Conservation (phyloP, 257 asterid genomes). For the Ballota nigra region DNA sequence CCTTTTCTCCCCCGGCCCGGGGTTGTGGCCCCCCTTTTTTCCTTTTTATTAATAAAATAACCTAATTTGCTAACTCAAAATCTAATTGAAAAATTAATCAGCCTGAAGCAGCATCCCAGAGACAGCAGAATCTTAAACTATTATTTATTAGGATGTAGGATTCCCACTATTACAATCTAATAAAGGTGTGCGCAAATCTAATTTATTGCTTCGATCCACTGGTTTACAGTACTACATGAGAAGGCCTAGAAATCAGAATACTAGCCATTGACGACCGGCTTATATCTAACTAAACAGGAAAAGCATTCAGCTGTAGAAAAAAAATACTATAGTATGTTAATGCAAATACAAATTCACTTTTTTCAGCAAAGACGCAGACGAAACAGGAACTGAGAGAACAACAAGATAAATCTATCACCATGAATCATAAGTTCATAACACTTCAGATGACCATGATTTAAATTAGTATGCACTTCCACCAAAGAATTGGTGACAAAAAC, state of each 20-base stretch:
- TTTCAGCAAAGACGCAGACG: background rate
- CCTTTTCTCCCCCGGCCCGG: too few species aligned
- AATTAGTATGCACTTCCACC: background rate
- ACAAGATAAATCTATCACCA: background rate
- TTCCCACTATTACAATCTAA: background rate
- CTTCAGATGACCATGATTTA: background rate
- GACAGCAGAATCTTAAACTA: background rate
- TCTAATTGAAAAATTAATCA: background rate
- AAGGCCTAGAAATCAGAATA: background rate
- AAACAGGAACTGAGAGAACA: background rate
- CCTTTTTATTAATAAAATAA: too few species aligned
- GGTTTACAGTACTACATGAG: background rate
- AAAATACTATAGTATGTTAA: background rate
- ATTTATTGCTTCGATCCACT: background rate
- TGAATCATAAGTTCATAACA: background rate
- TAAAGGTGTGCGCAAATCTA: background rate
- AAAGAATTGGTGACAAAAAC: background rate
- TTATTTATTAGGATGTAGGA: background rate
- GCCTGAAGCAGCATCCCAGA: conserved; percentile 8
- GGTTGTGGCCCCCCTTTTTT: too few species aligned
- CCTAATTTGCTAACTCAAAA: too few species aligned
- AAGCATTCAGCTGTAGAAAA: background rate
- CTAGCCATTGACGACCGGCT: background rate
- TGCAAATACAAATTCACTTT: background rate
- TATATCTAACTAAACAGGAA: background rate